Evolutionary conservation across 768 basidiomycete genomes (phyloP), one percentile per base, ranked within the genome.

Genomic region (Heimioporus sp.): DNA sequence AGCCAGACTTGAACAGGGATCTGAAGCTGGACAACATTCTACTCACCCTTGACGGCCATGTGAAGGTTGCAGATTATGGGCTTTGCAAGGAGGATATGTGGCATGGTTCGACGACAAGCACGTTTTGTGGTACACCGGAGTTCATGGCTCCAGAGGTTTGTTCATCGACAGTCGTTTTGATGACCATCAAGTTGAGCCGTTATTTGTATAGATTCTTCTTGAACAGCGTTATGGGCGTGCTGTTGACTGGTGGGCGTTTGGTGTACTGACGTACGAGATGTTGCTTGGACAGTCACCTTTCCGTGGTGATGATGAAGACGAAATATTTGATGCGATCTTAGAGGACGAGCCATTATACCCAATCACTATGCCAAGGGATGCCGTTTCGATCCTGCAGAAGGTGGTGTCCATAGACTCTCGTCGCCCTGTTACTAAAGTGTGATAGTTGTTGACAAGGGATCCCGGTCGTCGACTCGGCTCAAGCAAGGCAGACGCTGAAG

Each of bases 161-260:
- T 56, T 34, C 11, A n/a, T 38, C 9, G 20, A 21, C 17, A 46
- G n/a, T 5, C 36, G 3, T 20, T 19, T 11, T 34, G 30, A 37
- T 10, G 19, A 17, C 1, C 17, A 12, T 10, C 35, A 19, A 35
- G 43, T 12, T 60, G 59, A 58, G 44, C 17, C 28, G n/a, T 8
- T 52, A 31, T 10, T 15, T 7, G 55, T 32, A 24, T 13, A 98
- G 95, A 99, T 99, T 70, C 78, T 99, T 48, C 81, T 98, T n/a
- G 97, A 99, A 73, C 97, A 98, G 73, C 90, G 94, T 43, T 99
- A 99, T 62, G 95, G 94, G 10, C 92, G 94, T 36, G 96, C 97
- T 11, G 97, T 99, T 38, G 97, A 99, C 67, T 99, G 97, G 97
- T 99, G 97, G 97, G 97, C 97, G 12, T 98, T 98, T 68, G 97